These are phyloP conservation scores for Ascochyta pisi DNA, from an alignment of 2,329 filamentous ascomycete species.

Conservation along the genomic window DNA sequence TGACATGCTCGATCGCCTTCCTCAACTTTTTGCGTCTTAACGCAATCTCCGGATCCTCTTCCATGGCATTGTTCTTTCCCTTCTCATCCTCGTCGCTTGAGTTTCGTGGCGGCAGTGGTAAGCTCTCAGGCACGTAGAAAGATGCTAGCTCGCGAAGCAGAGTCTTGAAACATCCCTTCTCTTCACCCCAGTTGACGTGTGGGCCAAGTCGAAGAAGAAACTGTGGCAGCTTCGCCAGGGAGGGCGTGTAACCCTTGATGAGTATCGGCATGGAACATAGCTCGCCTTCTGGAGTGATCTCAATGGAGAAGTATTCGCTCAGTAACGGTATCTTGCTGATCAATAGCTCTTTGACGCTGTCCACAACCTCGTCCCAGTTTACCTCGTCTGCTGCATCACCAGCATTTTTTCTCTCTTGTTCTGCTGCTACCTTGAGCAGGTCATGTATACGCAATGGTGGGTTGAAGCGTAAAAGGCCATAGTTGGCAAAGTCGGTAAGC, in stretches of 20 bases:
- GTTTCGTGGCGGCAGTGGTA: constrained; percentile 62
- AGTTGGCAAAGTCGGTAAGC: constrained; percentile 94
- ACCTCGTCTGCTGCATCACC: constrained; percentile 59
- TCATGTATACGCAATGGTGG: constrained; percentile 75
- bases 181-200: constrained; percentile 83
- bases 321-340: constrained; percentile 84
- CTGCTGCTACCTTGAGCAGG: constrained; percentile 75
- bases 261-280: constrained; percentile 82
- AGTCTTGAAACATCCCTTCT: constrained; percentile 83
- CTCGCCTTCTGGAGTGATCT: constrained; percentile 79
- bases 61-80: constrained; percentile 26
- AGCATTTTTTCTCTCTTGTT: constrained; percentile 68
- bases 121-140: constrained; percentile 87
- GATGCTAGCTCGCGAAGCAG: constrained; percentile 86
- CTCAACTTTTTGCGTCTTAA: constrained; percentile 71
- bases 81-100: constrained; percentile 51
- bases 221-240: constrained; percentile 82
- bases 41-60: constrained; percentile 52
- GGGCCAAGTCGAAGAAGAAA: constrained; percentile 90
- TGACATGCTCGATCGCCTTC: constrained; percentile 78
- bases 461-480: constrained; percentile 80
- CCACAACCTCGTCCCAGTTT: constrained; percentile 70
- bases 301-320: constrained; percentile 87
- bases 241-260: constrained; percentile 86
- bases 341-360: constrained; percentile 71